Evolutionary conservation across 2,329 filamentous ascomycete genomes (phyloP).

Genomic region (Hymenoscyphus repandus): DNA sequence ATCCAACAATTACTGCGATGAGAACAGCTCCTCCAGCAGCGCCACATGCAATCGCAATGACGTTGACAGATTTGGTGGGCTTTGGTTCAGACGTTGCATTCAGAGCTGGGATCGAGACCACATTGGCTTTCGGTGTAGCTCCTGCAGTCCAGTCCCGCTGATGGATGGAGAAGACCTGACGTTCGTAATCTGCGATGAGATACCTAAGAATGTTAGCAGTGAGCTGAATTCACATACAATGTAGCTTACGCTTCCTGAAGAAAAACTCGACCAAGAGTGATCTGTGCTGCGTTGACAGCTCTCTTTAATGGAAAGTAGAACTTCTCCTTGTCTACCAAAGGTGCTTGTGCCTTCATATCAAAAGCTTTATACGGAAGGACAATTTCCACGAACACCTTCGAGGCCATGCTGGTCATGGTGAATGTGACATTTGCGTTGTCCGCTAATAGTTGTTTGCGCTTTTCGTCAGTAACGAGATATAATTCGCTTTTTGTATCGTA

Average conservation of each 20-base stretch:
- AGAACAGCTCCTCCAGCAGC: conserved; percentile 8
- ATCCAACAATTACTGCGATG: conserved; percentile 7
- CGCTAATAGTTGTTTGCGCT: conserved; percentile 16
- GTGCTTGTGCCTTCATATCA: conserved; percentile 33
- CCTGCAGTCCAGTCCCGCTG: conserved; percentile 20
- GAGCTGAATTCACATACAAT: not conserved
- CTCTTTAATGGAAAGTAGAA: conserved; percentile 37
- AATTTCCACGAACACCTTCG: conserved; percentile 28
- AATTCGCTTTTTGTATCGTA: conserved; percentile 25
- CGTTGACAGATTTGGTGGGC: conserved; percentile 1
- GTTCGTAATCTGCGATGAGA: conserved; percentile 36
- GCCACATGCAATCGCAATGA: conserved; percentile 5
- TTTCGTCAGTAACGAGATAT: conserved; percentile 12
- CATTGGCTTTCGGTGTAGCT: conserved; percentile 11
- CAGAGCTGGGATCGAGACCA: conserved; percentile 16
- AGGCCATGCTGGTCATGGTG: conserved; percentile 29
- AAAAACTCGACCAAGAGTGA: conserved; percentile 36
- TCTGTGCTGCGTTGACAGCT: conserved; percentile 31
- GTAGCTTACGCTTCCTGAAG: conserved; percentile 34
- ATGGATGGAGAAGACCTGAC: conserved; percentile 35
- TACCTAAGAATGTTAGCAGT: conserved; percentile 14
- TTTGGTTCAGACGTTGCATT: not conserved
- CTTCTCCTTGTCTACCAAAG: conserved; percentile 24
- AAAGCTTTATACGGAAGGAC: conserved; percentile 37
- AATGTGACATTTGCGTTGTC: conserved; percentile 34